phyloP scores from a whole-genome alignment of 192 early-diverging fungal species.

The Neocallimastix lanati region DNA sequence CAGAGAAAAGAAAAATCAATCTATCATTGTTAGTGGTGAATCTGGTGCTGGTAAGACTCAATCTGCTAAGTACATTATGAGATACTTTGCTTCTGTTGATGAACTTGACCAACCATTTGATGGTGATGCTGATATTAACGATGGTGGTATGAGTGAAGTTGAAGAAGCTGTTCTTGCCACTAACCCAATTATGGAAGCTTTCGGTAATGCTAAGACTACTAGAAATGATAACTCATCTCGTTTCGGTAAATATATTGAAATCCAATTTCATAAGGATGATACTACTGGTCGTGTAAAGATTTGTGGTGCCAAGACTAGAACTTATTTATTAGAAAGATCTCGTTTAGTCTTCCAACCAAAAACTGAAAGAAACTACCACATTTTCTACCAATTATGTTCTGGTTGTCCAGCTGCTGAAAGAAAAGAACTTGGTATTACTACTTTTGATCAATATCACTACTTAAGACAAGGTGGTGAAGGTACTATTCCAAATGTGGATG shows the following conservation, averaged over 20 bases:
- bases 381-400: slow-evolving; percentile 96
- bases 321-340: slow-evolving; percentile 88
- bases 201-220: slow-evolving; percentile 68
- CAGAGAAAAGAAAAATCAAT: slow-evolving; percentile 82
- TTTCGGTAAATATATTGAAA: slow-evolving; percentile 66
- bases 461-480: slow-evolving; percentile 64
- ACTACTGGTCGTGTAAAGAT: slow-evolving; percentile 72
- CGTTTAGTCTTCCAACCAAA: slow-evolving; percentile 85
- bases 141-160: slow-evolving; percentile 39
- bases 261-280: slow-evolving; percentile 80
- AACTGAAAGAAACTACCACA: slow-evolving; percentile 81
- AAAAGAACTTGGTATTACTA: slow-evolving; percentile 60
- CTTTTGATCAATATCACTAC: slow-evolving; percentile 65
- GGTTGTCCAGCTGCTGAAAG: slow-evolving; percentile 69
- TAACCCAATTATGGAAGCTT: slow-evolving; percentile 60
- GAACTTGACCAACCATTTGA: slow-evolving; percentile 8
- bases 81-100: slow-evolving; percentile 69
- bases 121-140: neutral
- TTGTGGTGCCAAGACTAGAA: slow-evolving; percentile 83
- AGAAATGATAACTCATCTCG: slow-evolving; percentile 65
- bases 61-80: slow-evolving; percentile 91
- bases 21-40: slow-evolving; percentile 94
- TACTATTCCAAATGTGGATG: slow-evolving; percentile 67
- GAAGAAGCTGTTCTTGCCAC: slow-evolving; percentile 63
- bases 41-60: slow-evolving; percentile 91